Base-by-base conservation (phyloP, 305 asterid genomes). In the Solanum hybrid region DNA sequence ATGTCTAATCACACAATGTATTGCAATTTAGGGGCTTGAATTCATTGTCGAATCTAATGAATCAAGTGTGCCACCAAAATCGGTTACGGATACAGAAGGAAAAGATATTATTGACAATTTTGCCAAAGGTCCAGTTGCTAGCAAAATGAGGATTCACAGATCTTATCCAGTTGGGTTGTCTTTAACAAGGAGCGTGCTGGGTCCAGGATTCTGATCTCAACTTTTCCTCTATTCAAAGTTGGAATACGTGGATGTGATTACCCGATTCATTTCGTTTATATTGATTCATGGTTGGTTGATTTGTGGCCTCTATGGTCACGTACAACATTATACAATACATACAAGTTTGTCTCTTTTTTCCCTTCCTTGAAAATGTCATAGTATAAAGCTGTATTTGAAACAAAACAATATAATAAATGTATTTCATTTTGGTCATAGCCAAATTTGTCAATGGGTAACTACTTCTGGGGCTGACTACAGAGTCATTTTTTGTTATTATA, bases 121-220 rank as follows among this genome's bases (percentile, higher is more conserved):
- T 86, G 80, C 91, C 24, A 91, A 85, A 72, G 92, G 90, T 86
- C 77, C 87, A 70, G 45, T 92, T 3, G 33, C 91, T 31, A 83
- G 93, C 85, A 96, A 94, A 93, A 96, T 73, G 94, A 96, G 96
- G 92, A 94, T 96, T 84, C 98, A 94, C 93, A 93, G 96, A 87
- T 92, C 97, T 38, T 95, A 90, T 85, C 94, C 95, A 0, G 96
- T 94, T 88, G 98, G 97, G 85, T 91, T 95, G 38, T 93, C 97
- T 86, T 93, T 94, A 79, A 95, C 95, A 22, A 89, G 90, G 57
- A 92, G 87, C 76, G 79, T 93, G 31, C 72, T 89, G 68, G 90
- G 90, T 32, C 88, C 78, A 32, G 78, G 88, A 86, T 86, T 86
- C 78, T 86, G 88, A 86, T 32, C 78, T 86, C 33, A 61, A 33